Percentiles rank a stretch among this genome's conserved stretches.
Evolutionary conservation across 2,329 filamentous ascomycete genomes (phyloP).

Genomic region (Fusarium sp.): DNA sequence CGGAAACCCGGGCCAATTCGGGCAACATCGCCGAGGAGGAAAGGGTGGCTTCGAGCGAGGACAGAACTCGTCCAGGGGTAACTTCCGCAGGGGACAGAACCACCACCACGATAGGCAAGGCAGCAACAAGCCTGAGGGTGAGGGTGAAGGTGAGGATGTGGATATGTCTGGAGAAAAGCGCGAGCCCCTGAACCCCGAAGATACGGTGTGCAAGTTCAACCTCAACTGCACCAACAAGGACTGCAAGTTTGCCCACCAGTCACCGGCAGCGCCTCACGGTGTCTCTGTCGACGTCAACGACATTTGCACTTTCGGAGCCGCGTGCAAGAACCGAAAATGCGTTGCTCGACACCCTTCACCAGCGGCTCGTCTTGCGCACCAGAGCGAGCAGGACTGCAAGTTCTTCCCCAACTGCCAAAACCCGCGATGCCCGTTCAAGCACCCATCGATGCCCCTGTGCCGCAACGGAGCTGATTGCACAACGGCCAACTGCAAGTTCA

Average conservation of each 20-base stretch:
- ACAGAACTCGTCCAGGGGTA: constrained; percentile 61
- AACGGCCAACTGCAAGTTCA: constrained; percentile 83
- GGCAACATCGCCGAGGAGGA: constrained; percentile 52
- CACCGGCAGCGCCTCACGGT: constrained; percentile 82
- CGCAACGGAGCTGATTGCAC: constrained; percentile 91
- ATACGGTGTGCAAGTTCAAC: constrained; percentile 88
- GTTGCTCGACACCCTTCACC: constrained; percentile 91
- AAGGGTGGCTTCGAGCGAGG: constrained; percentile 79
- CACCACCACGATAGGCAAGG: constrained; percentile 53
- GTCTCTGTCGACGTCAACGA: constrained; percentile 80
- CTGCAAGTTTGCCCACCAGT: constrained; percentile 94
- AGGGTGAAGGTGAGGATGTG: constrained; percentile 64
- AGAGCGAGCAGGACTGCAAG: constrained; percentile 85
- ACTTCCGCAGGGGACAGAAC: constrained; percentile 60
- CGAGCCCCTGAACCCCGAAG: constrained; percentile 64
- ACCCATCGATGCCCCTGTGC: constrained; percentile 85
- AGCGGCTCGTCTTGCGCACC: constrained; percentile 77
- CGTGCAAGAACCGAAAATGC: constrained; percentile 96
- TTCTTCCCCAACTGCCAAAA: constrained; percentile 95
- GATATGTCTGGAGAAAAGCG: constrained; percentile 65
- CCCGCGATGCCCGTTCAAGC: constrained; percentile 83
- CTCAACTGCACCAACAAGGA: constrained; percentile 85
- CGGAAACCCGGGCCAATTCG: constrained; percentile 54
- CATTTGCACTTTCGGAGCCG: constrained; percentile 82
- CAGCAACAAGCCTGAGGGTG: constrained; percentile 48